These are phyloP conservation scores for Corrigiola litoralis DNA, from an alignment of 179 eudicot species.

Conservation along the genomic window DNA sequence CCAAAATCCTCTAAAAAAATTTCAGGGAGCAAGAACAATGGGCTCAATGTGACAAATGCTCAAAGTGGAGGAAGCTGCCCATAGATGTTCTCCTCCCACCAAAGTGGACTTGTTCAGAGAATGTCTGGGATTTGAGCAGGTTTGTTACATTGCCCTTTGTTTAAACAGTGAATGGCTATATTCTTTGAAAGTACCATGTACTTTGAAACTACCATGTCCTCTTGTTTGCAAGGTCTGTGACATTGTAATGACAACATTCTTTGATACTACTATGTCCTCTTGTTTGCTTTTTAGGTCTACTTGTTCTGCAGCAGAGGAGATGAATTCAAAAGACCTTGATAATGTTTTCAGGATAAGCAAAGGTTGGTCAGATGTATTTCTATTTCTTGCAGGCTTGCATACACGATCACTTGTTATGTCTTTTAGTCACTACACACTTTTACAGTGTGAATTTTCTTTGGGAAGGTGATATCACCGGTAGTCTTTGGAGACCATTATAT, in stretches of 20 bases:
- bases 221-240: no score
- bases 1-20: not conserved
- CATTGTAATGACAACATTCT: no score
- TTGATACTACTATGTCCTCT: no score
- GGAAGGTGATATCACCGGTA: not conserved
- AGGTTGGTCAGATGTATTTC: conserved; percentile 38
- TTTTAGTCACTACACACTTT: not conserved
- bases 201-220: not conserved
- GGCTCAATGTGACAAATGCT: conserved; percentile 48
- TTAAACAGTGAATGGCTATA: not conserved
- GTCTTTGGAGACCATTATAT: no score
- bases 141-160: conserved; percentile 4
- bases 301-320: conserved; percentile 68
- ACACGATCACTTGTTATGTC: not conserved
- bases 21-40: conserved; percentile 44
- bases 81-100: conserved; percentile 38
- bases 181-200: conserved; percentile 6
- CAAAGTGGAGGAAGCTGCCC: conserved; percentile 53
- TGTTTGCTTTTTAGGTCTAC: conserved; percentile 50
- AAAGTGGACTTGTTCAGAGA: conserved; percentile 42
- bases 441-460: not conserved
- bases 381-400: conserved; percentile 4
- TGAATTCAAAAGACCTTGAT: conserved; percentile 52
- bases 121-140: conserved; percentile 41
- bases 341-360: conserved; percentile 34